phyloP scores from a whole-genome alignment of 2,329 filamentous ascomycete species.

The Cladosporium sp. region DNA sequence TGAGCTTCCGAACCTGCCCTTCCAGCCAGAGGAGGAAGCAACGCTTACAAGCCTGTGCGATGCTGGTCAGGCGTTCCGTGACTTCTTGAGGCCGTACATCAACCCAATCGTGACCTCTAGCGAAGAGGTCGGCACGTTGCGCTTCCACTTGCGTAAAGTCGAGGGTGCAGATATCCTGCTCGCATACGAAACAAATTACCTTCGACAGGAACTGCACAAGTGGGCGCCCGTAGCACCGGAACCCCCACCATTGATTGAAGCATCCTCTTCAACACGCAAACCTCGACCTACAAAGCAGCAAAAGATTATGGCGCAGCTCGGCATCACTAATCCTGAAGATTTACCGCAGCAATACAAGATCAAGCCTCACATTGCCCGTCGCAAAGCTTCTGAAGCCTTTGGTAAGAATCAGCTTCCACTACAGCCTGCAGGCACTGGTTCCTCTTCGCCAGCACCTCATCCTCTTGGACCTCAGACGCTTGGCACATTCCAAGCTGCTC shows the following conservation, averaged over 20 bases:
- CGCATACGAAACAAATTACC: conserved; percentile 93
- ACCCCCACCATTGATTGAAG: conserved; percentile 78
- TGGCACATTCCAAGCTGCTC: conserved; percentile 8
- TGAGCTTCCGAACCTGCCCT: conserved; percentile 70
- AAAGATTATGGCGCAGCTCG: conserved; percentile 84
- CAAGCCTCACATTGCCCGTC: conserved; percentile 69
- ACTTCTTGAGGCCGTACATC: conserved; percentile 75
- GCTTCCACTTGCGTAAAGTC: conserved; percentile 95
- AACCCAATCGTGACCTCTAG: conserved; percentile 71
- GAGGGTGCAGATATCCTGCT: conserved; percentile 94
- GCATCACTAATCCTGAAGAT: conserved; percentile 85
- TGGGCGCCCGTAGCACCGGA: conserved; percentile 87
- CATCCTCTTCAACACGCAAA: conserved; percentile 88
- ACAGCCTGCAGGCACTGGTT: conserved; percentile 26
- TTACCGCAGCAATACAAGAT: conserved; percentile 77
- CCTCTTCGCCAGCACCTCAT: conserved; percentile 24
- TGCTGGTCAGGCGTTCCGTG: conserved; percentile 77
- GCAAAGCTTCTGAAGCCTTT: conserved; percentile 49
- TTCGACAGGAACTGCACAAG: conserved; percentile 90
- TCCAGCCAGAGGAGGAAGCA: conserved; percentile 93
- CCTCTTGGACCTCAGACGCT: conserved; percentile 14
- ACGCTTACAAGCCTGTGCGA: conserved; percentile 81
- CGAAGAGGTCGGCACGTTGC: conserved; percentile 81
- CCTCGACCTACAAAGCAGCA: conserved; percentile 95
- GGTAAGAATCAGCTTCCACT: conserved; percentile 21